These are phyloP conservation scores for Septoria petroselini DNA, from an alignment of 2,329 filamentous ascomycete genomes.

Conservation along the genomic window DNA sequence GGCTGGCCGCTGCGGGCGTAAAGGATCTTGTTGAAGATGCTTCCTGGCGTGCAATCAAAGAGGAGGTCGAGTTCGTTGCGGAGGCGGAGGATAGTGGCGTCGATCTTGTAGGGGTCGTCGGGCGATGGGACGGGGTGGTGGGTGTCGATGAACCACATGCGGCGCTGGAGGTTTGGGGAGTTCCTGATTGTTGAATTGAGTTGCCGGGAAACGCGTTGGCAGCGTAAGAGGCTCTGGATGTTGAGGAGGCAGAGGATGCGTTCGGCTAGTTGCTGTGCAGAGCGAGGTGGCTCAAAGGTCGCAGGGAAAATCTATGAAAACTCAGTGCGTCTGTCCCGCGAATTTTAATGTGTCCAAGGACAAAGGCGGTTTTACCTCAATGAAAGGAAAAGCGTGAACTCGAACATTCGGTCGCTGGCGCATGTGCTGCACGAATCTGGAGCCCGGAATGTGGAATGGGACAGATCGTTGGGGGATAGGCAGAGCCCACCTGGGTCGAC, in stretches of 20 bases:
- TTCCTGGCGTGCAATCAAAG: not conserved
- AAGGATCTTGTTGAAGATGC: not conserved
- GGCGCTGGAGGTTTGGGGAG: constrained; percentile 5
- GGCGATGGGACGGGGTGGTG: not conserved
- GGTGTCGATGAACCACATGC: constrained; percentile 4
- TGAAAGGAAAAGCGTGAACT: no score
- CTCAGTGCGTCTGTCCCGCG: no score
- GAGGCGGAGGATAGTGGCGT: not conserved
- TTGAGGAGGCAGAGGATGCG: constrained; percentile 1
- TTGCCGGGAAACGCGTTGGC: not conserved
- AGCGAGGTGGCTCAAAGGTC: not conserved
- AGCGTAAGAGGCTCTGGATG: constrained; percentile 4
- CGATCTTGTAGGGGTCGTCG: not conserved
- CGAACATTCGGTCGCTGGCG: no score
- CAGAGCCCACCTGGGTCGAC: no score
- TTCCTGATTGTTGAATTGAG: not conserved
- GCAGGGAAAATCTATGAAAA: constrained; percentile 8
- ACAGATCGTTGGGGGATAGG: no score
- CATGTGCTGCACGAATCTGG: no score
- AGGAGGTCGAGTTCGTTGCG: constrained; percentile 6
- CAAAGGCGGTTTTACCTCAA: no score
- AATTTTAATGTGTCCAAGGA: no score
- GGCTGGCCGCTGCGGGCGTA: not conserved
- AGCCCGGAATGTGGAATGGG: no score
- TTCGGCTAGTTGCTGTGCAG: not conserved